phyloP scores from a whole-genome alignment of 768 basidiomycete species.

The Pulveroboletus sp. region DNA sequence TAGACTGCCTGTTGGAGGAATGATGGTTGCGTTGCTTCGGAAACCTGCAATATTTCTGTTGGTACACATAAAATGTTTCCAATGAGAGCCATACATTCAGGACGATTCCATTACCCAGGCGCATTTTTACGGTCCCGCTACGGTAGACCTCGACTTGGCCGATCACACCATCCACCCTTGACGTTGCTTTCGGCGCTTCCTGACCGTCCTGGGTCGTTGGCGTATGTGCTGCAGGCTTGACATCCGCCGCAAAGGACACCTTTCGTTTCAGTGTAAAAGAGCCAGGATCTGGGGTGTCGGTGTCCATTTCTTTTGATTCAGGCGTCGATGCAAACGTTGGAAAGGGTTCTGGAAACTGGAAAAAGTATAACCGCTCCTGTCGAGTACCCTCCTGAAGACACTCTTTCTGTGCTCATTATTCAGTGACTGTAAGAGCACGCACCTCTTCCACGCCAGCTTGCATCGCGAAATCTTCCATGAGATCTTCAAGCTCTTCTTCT shows the following conservation, averaged over 20 bases:
- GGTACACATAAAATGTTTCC: not conserved
- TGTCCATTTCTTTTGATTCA: constrained; percentile 32
- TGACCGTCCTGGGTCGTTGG: constrained; percentile 16
- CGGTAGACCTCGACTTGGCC: constrained; percentile 84
- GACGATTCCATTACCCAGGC: constrained; percentile 74
- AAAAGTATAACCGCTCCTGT: constrained; percentile 77
- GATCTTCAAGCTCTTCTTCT: constrained; percentile 76
- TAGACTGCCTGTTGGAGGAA: constrained; percentile 87
- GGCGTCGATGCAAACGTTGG: constrained; percentile 58
- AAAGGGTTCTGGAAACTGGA: constrained; percentile 88
- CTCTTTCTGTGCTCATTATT: not conserved
- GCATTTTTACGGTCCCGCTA: constrained; percentile 85
- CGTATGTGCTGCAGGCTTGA: constrained; percentile 44
- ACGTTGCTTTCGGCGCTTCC: constrained; percentile 27
- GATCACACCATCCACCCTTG: constrained; percentile 68
- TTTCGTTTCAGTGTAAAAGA: constrained; percentile 34
- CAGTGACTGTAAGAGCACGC: not conserved
- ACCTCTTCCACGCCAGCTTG: constrained; percentile 42
- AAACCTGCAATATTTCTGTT: constrained; percentile 50
- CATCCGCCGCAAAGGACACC: constrained; percentile 65
- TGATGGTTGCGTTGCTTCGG: constrained; percentile 77
- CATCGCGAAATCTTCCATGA: constrained; percentile 65
- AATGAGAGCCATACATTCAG: constrained; percentile 58
- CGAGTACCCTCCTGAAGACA: constrained; percentile 43
- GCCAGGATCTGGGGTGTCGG: constrained; percentile 28